A percentile compares a stretch with the other conserved stretches of the same genome.
phyloP scores from a whole-genome alignment of 208 protist genomes.

The Leishmania braziliensis region DNA sequence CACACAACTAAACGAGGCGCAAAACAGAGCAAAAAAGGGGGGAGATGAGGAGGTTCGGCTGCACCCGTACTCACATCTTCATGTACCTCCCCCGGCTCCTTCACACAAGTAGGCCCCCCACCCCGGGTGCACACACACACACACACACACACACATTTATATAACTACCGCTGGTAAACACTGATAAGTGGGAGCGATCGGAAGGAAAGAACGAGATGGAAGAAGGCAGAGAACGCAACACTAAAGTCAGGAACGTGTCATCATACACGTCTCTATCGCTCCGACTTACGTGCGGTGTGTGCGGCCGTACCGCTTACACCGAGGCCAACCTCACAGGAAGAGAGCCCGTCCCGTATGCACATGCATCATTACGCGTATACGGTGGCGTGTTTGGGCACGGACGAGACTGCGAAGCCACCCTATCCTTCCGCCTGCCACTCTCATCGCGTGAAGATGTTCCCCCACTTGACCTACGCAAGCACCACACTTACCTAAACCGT shows the following conservation, averaged over 20 bases:
- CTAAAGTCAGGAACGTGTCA: not conserved
- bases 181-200: not conserved
- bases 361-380: not conserved
- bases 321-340: not conserved
- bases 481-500: not conserved
- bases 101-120: not conserved
- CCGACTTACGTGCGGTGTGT: not conserved
- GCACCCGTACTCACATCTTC: not conserved
- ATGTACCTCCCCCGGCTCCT: not conserved
- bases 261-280: not conserved
- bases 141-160: not conserved
- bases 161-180: not conserved
- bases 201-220: not conserved
- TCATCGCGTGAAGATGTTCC: not conserved
- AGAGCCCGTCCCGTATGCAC: not conserved
- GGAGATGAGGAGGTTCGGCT: not conserved
- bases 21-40: not conserved
- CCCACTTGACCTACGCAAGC: not conserved
- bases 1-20: no score
- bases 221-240: not conserved
- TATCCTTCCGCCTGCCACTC: not conserved
- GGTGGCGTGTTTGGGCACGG: not conserved
- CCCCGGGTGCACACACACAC: not conserved
- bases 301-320: not conserved
- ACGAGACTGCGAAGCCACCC: not conserved